These are phyloP conservation scores for Aspergillus pseudoterreus DNA, from an alignment of 2,329 filamentous ascomycete genomes.

Conservation along the genomic window DNA sequence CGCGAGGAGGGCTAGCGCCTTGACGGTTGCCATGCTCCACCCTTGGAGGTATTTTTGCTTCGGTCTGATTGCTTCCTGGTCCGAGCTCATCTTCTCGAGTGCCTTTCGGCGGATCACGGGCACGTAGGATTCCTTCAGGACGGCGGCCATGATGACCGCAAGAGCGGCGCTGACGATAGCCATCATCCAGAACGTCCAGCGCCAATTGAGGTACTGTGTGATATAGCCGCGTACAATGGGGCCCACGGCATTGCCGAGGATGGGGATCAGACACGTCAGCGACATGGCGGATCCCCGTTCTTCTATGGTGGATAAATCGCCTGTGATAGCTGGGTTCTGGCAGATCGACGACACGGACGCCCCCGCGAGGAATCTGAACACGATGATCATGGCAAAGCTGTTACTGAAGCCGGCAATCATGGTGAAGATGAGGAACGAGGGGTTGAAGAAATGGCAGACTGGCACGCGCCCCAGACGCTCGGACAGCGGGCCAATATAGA, in stretches of 20 bases:
- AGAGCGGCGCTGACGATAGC: constrained; percentile 1
- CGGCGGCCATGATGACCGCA: background rate
- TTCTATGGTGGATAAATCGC: constrained; percentile 3
- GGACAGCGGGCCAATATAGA: constrained; percentile 4
- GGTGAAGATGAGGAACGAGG: constrained; percentile 3
- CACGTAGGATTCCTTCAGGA: constrained; percentile 3
- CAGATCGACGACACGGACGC: constrained; percentile 1
- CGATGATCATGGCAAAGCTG: constrained; percentile 4
- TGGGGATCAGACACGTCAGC: constrained; percentile 1
- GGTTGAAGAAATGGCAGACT: constrained; percentile 4
- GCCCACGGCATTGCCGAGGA: constrained; percentile 2
- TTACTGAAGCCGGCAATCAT: constrained; percentile 2
- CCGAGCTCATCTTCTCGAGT: background rate
- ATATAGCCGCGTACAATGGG: constrained; percentile 2
- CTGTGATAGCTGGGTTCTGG: constrained; percentile 4
- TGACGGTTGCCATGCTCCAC: constrained; percentile 1
- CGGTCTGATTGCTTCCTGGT: background rate
- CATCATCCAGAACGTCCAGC: constrained; percentile 6
- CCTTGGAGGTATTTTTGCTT: background rate
- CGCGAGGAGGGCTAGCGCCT: constrained; percentile 2
- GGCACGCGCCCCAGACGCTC: constrained; percentile 4
- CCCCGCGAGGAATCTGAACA: constrained; percentile 4
- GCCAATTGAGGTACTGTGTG: constrained; percentile 5
- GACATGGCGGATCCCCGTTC: constrained; percentile 4
- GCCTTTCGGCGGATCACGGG: constrained; percentile 2